Percentiles rank a stretch among this genome's conserved stretches.
Conservation (phyloP, 2,329 filamentous ascomycete genomes). For the Calonectria leucothoes region DNA sequence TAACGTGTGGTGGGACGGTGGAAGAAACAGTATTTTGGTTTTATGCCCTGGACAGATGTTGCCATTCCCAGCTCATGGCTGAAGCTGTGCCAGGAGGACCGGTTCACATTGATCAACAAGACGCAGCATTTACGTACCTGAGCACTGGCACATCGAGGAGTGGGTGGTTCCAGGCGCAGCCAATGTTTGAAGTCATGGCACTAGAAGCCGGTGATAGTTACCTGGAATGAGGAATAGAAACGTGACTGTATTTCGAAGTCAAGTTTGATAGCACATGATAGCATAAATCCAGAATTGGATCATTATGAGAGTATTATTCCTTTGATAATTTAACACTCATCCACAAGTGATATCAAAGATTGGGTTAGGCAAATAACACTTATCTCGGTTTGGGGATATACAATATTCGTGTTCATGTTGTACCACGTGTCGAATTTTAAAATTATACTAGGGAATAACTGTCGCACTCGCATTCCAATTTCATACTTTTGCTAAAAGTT, state of each 20-base stretch:
- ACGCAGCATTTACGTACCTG: background rate
- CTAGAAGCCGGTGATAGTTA: background rate
- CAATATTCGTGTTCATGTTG: too few relatives aligned
- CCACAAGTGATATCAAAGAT: too few relatives aligned
- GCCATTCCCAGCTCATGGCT: background rate
- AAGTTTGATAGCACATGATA: background rate
- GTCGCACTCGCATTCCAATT: too few relatives aligned
- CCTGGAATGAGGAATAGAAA: background rate
- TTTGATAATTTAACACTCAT: too few relatives aligned
- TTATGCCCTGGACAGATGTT: background rate
- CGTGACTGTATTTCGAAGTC: background rate
- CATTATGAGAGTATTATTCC: too few relatives aligned
- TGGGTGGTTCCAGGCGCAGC: background rate
- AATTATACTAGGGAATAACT: too few relatives aligned
- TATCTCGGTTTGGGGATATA: too few relatives aligned
- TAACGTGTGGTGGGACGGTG: background rate
- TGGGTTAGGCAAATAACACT: too few relatives aligned
- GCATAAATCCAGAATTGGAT: background rate
- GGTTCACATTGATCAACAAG: background rate
- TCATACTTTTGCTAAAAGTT: background rate
- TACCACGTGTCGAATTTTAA: too few relatives aligned
- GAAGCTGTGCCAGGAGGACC: background rate
- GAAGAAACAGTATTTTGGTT: background rate
- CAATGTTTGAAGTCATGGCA: background rate
- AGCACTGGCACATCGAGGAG: background rate